Conservation (phyloP, 2,329 filamentous ascomycete species). For the Neonectria faginata region DNA sequence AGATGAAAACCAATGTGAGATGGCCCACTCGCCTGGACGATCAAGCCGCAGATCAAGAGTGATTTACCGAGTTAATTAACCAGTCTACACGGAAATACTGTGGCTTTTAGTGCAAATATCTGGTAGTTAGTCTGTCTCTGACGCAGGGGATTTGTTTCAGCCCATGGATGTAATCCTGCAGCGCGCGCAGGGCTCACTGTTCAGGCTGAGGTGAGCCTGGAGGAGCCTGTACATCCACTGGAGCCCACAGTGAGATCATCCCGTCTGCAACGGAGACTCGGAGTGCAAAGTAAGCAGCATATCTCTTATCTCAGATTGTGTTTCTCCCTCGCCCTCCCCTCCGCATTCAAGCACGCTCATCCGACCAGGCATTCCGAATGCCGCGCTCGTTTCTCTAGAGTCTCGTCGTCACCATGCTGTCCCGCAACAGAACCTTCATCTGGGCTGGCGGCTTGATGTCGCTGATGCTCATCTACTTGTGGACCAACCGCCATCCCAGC, state of each 20-base stretch:
- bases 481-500: constrained; percentile 33
- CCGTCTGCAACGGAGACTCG: not conserved
- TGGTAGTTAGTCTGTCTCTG: not conserved
- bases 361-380: not conserved
- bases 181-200: not conserved
- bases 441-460: constrained; percentile 37
- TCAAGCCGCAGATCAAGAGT: not conserved
- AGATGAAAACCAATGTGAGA: not conserved
- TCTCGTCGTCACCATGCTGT: constrained; percentile 33
- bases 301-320: not conserved
- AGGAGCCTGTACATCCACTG: not conserved
- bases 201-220: not conserved
- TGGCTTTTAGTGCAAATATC: not conserved
- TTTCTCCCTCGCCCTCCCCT: too few species aligned
- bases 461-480: constrained; percentile 39
- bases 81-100: not conserved
- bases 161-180: not conserved
- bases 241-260: too few species aligned
- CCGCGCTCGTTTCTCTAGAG: not conserved
- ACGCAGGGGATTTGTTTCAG: not conserved
- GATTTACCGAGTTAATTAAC: not conserved
- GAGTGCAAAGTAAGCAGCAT: not conserved
- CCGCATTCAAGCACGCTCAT: not conserved
- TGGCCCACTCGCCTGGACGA: not conserved
- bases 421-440: constrained; percentile 39